Evolutionary conservation across 305 asterid genomes (phyloP).

Genomic region (Solanum chacoense): DNA sequence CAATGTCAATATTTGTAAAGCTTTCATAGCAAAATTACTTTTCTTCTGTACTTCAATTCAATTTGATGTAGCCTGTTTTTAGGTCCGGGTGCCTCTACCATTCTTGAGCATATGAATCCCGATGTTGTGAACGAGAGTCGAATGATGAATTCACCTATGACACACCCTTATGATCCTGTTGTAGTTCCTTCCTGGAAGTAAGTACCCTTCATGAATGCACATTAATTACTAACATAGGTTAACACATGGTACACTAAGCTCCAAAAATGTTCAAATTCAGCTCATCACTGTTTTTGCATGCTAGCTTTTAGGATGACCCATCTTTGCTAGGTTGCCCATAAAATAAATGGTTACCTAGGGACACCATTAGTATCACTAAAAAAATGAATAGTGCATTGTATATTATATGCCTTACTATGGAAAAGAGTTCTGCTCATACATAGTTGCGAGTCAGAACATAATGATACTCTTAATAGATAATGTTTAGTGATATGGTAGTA

Average conservation of each 20-base stretch:
- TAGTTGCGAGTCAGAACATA: background rate
- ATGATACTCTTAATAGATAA: too few relatives aligned
- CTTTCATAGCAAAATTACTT: background rate
- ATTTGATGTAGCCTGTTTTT: background rate
- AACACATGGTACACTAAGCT: background rate
- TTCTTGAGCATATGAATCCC: background rate
- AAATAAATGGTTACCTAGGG: background rate
- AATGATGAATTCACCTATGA: background rate
- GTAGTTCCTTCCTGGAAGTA: background rate
- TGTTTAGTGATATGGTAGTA: background rate
- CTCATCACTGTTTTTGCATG: background rate
- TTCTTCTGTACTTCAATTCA: background rate
- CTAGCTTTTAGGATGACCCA: background rate
- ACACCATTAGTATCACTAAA: background rate
- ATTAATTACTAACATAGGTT: background rate
- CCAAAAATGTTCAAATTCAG: background rate
- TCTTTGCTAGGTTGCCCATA: background rate
- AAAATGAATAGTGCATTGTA: background rate
- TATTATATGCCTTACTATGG: background rate
- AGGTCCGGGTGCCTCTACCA: background rate
- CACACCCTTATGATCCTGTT: background rate
- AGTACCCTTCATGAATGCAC: background rate
- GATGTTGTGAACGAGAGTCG: background rate
- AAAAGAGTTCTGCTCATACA: background rate
- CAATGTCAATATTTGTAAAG: background rate